Evolutionary conservation across 805 yeast species (phyloP).

Genomic region (Maudiozyma bulderi): DNA sequence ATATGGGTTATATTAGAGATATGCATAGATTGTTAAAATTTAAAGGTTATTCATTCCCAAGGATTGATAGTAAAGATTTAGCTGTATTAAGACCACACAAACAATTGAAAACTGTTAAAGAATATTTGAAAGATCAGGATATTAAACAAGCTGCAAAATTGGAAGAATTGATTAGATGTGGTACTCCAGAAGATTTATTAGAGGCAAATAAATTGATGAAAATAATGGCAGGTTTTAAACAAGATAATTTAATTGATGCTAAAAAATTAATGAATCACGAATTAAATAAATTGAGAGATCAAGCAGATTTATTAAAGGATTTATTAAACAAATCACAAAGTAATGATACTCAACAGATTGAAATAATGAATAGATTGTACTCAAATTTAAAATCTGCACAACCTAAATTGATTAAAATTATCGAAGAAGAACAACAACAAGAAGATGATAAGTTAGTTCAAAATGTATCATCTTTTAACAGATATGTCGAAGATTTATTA

Average conservation of each 20-base stretch:
- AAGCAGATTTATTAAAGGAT: conserved; percentile 75
- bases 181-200: conserved; percentile 83
- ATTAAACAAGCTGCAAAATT: conserved; percentile 85
- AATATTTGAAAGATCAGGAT: conserved; percentile 80
- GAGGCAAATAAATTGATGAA: conserved; percentile 95
- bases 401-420: conserved; percentile 73
- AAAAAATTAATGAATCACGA: conserved; percentile 73
- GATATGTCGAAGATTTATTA: conserved; percentile 56
- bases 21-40: conserved; percentile 83
- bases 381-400: conserved; percentile 67
- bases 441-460: conserved; percentile 55
- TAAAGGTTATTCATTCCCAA: conserved; percentile 90
- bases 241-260: conserved; percentile 54
- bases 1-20: conserved; percentile 81
- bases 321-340: conserved; percentile 51
- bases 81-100: conserved; percentile 87
- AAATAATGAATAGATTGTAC: conserved; percentile 67
- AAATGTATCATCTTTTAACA: conserved; percentile 58
- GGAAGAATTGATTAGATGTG: conserved; percentile 88
- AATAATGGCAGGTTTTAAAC: conserved; percentile 92
- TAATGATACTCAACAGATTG: conserved; percentile 30
- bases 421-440: conserved; percentile 50
- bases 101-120: conserved; percentile 73
- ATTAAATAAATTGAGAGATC: conserved; percentile 66
- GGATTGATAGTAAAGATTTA: conserved; percentile 75